Evolutionary conservation across 768 basidiomycete genomes (phyloP), one percentile per base, ranked within the genome.

Genomic region (Trametes coccinea): DNA sequence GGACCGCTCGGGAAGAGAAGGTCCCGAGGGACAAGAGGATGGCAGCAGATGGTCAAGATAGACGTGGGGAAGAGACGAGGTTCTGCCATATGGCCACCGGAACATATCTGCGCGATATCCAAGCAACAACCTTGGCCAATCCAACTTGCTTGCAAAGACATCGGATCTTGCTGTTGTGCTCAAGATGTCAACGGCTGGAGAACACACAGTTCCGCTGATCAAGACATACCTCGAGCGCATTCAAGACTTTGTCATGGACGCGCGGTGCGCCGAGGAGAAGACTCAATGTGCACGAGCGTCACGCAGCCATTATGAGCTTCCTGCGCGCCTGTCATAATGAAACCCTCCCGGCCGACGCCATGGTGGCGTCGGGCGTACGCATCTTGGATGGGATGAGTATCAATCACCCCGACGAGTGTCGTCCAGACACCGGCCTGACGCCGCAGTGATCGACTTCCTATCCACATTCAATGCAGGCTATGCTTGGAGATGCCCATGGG

Each of bases 1-100:
- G 56, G 56, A 57, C 56, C 56, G 56, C 56, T 33, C 22, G 56
- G 47, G 56, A 57, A 57, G 56, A 48, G 56, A 57, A 57, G 56
- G 34, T 37, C 34, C 6, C 34, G 34, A 5, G 5, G 34, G 34
- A 43, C 41, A 43, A 53, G 50, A 34, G 29, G 47, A 49, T 30
- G 47, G 27, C 47, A 31, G 29, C 39, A 17, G 29, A 37, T 17
- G 37, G 37, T 34, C 27, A 30, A 49, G 29, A 49, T 31, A 49
- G 47, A 49, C 47, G 10, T 16, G 13, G 37, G 51, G 11, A 27
- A 53, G 29, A 43, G 4, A 16, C 41, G 41, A 43, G n/a, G 27
- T n/a, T 8, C 45, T 22, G 45, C 47, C 47, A 49, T 43, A 43
- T 43, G 41, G 41, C 10, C 4, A 43, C 41, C 41, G 41, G 41